phyloP scores from a whole-genome alignment of 2,329 filamentous ascomycete genomes.

The Dothideomycetes sp. region DNA sequence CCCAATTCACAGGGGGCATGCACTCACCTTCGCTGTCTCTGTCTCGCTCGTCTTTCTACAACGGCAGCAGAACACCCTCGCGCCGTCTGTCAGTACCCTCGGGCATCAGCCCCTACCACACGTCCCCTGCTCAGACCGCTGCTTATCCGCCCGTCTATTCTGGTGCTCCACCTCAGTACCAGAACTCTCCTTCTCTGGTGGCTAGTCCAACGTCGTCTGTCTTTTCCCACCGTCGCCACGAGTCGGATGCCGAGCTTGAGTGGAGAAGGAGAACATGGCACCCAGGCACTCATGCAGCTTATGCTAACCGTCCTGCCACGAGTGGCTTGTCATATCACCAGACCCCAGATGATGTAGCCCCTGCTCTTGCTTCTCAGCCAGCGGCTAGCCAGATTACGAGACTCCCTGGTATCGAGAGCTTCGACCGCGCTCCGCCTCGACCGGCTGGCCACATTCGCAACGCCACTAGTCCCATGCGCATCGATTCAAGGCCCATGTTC shows the following conservation, averaged over 20 bases:
- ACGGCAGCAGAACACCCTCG: slow-evolving; percentile 57
- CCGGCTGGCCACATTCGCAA: slow-evolving; percentile 52
- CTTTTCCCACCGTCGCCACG: slow-evolving; percentile 54
- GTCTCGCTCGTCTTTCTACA: slow-evolving; percentile 64
- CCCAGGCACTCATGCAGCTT: slow-evolving; percentile 59
- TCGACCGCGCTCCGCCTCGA: slow-evolving; percentile 63
- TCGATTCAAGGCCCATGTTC: slow-evolving; percentile 47
- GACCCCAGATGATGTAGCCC: slow-evolving; percentile 54
- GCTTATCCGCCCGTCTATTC: slow-evolving; percentile 43
- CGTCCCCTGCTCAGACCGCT: background rate
- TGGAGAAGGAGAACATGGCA: slow-evolving; percentile 87
- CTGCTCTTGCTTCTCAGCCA: slow-evolving; percentile 46
- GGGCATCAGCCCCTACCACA: slow-evolving; percentile 56
- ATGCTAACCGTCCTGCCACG: slow-evolving; percentile 52
- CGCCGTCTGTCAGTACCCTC: slow-evolving; percentile 78
- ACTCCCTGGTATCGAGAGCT: slow-evolving; percentile 85
- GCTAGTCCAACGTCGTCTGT: slow-evolving; percentile 59
- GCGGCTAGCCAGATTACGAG: slow-evolving; percentile 53
- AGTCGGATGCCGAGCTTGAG: slow-evolving; percentile 63
- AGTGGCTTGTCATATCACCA: slow-evolving; percentile 69
- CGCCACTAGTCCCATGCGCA: slow-evolving; percentile 65
- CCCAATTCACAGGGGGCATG: slow-evolving; percentile 59
- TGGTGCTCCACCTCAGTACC: slow-evolving; percentile 46
- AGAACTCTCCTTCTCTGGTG: slow-evolving; percentile 50
- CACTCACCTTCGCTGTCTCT: slow-evolving; percentile 63